Percentiles rank a stretch among this genome's conserved stretches.
phyloP scores from a whole-genome alignment of 75 land plant species.

The Sequoiadendron giganteum region DNA sequence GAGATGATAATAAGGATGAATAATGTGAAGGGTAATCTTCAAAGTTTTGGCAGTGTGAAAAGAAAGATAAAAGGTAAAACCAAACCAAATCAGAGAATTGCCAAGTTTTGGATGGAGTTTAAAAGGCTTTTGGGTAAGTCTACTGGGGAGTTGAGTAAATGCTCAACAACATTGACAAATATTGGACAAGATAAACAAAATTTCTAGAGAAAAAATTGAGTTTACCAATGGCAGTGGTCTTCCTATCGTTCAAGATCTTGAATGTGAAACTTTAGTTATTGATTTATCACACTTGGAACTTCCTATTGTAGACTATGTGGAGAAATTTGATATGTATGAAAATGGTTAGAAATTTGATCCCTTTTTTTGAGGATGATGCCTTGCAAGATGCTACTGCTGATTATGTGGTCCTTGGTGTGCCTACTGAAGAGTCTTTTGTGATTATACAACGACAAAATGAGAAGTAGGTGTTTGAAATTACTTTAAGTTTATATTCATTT shows the following conservation, averaged over 20 bases:
- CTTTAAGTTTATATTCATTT: no score
- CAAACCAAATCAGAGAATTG: slow-evolving; percentile 71
- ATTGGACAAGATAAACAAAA: slow-evolving; percentile 11
- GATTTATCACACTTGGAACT: slow-evolving; percentile 46
- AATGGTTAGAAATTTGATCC: slow-evolving; percentile 50
- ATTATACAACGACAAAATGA: no score
- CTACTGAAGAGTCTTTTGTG: no score
- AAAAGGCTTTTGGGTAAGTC: slow-evolving; percentile 50
- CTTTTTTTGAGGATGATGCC: slow-evolving; percentile 62
- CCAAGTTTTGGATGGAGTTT: slow-evolving; percentile 47
- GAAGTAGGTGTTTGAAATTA: no score
- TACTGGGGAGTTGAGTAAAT: slow-evolving; percentile 29
- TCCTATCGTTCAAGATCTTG: slow-evolving; percentile 1
- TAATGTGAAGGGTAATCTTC: slow-evolving; percentile 35
- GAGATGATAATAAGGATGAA: slow-evolving; percentile 35
- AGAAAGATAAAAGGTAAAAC: slow-evolving; percentile 75
- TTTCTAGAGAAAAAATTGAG: slow-evolving; percentile 7
- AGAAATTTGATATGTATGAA: slow-evolving; percentile 25
- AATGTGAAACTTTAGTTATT: slow-evolving; percentile 30
- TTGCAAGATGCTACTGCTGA: slow-evolving; percentile 49
- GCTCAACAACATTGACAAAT: slow-evolving; percentile 11
- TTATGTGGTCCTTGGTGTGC: slow-evolving; percentile 16
- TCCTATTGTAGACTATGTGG: slow-evolving; percentile 57
- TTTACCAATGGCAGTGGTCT: not conserved
- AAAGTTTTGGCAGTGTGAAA: slow-evolving; percentile 36